Evolutionary conservation across 257 asterid species (phyloP).

Genomic region (Echium plantagineum): DNA sequence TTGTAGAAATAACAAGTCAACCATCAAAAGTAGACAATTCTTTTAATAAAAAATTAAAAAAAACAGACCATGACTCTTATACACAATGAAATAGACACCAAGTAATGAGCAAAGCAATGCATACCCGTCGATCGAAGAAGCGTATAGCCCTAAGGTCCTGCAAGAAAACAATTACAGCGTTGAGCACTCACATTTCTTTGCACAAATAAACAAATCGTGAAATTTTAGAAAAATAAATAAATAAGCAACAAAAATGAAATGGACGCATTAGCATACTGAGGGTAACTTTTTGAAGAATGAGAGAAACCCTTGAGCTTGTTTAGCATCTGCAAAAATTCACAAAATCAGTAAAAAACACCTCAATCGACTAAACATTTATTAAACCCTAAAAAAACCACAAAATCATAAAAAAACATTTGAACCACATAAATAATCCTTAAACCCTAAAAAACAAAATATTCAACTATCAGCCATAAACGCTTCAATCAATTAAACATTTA

Average conservation of each 20-base stretch:
- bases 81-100: too few species aligned
- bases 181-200: neutral
- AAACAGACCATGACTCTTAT: too few species aligned
- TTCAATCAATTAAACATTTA: too few species aligned
- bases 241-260: neutral
- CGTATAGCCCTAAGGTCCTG: conserved; percentile 91
- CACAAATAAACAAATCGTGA: too few species aligned
- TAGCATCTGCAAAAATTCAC: conserved; percentile 51
- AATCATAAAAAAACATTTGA: too few species aligned
- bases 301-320: conserved; percentile 95
- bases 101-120: too few species aligned
- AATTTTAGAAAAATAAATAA: neutral
- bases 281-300: conserved; percentile 76
- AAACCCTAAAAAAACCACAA: neutral
- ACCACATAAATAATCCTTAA: too few species aligned
- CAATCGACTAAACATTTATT: neutral
- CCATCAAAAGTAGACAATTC: too few species aligned
- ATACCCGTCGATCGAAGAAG: conserved; percentile 89
- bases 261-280: conserved; percentile 27
- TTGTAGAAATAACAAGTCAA: too few species aligned
- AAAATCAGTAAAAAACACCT: conserved; percentile 9
- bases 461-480: too few species aligned
- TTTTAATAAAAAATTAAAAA: too few species aligned
- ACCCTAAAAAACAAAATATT: too few species aligned
- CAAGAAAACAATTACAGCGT: conserved; percentile 17